Conservation (phyloP, 768 basidiomycete species). For the Pleurotus eryngii region DNA sequence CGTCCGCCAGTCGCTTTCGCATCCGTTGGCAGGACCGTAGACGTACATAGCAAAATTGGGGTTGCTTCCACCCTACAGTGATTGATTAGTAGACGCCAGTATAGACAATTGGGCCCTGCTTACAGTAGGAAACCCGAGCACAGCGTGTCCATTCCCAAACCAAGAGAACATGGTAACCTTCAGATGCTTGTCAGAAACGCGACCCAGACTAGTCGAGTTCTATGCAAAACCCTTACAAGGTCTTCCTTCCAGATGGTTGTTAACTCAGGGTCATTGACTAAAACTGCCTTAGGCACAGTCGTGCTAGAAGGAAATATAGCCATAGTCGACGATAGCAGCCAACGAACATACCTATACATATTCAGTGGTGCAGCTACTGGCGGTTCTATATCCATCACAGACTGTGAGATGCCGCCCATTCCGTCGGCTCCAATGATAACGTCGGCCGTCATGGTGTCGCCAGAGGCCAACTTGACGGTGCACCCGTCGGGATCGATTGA, state of each 20-base stretch:
- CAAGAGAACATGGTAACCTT: conserved; percentile 30
- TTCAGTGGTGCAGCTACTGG: conserved; percentile 20
- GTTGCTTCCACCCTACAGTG: conserved; percentile 30
- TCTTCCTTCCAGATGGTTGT: conserved; percentile 23
- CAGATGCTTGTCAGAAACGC: background rate
- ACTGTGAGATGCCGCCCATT: conserved; percentile 32
- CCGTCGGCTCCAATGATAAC: conserved; percentile 61
- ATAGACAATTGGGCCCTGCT: conserved; percentile 1
- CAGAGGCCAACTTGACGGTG: conserved; percentile 33
- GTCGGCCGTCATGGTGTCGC: conserved; percentile 42
- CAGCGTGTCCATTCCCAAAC: conserved; percentile 30
- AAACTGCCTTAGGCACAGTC: conserved; percentile 34
- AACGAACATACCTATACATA: conserved; percentile 40
- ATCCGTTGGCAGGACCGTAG: conserved; percentile 27
- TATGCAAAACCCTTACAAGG: conserved; percentile 15
- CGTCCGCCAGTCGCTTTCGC: conserved; percentile 26
- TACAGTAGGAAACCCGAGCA: conserved; percentile 30
- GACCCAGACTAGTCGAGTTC: background rate
- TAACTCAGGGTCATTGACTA: conserved; percentile 39
- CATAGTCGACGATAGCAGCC: background rate
- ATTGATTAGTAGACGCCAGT: conserved; percentile 1
- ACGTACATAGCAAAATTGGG: conserved; percentile 26
- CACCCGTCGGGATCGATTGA: conserved; percentile 23
- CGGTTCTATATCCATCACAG: conserved; percentile 22
- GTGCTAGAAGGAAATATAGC: conserved; percentile 24